Conservation (phyloP, 2,329 filamentous ascomycete species). For the Penicillium sp. region DNA sequence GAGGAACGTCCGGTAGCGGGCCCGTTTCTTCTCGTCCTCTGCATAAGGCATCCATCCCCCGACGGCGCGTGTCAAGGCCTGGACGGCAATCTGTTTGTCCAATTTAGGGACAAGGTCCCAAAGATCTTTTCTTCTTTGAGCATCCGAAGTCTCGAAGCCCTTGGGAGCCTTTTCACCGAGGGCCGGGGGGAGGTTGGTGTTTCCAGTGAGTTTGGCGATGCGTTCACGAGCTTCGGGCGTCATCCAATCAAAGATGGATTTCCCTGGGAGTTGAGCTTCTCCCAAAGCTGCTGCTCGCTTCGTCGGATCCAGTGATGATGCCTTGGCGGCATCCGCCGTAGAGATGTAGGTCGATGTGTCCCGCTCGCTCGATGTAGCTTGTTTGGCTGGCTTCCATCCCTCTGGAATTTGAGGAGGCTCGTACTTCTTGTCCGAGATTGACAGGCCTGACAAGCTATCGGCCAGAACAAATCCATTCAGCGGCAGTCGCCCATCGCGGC, state of each 20-base stretch:
- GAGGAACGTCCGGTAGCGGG: slow-evolving; percentile 80
- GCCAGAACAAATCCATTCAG: slow-evolving; percentile 79
- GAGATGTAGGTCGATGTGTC: slow-evolving; percentile 60
- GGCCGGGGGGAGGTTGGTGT: slow-evolving; percentile 74
- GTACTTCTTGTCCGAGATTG: slow-evolving; percentile 52
- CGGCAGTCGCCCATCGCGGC: slow-evolving; percentile 80
- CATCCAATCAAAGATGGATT: slow-evolving; percentile 95
- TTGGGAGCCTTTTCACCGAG: slow-evolving; percentile 71
- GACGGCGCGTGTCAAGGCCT: slow-evolving; percentile 67
- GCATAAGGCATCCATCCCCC: slow-evolving; percentile 79
- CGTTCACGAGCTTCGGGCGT: slow-evolving; percentile 75
- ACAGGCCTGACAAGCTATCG: slow-evolving; percentile 54
- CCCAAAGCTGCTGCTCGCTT: slow-evolving; percentile 78
- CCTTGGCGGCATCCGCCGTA: slow-evolving; percentile 75
- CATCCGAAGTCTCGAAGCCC: slow-evolving; percentile 65
- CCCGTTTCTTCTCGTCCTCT: slow-evolving; percentile 76
- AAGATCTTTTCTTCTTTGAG: slow-evolving; percentile 63
- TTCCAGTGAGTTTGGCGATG: slow-evolving; percentile 75
- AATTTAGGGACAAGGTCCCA: slow-evolving; percentile 65
- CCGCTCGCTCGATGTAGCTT: slow-evolving; percentile 46
- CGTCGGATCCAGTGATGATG: slow-evolving; percentile 74
- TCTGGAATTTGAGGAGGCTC: slow-evolving; percentile 49
- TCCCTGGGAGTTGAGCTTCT: slow-evolving; percentile 79
- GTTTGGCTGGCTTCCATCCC: slow-evolving; percentile 70
- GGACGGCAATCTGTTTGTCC: slow-evolving; percentile 68